phyloP scores from a whole-genome alignment of 164 flowering plant species.

The Hamamelis virginiana region DNA sequence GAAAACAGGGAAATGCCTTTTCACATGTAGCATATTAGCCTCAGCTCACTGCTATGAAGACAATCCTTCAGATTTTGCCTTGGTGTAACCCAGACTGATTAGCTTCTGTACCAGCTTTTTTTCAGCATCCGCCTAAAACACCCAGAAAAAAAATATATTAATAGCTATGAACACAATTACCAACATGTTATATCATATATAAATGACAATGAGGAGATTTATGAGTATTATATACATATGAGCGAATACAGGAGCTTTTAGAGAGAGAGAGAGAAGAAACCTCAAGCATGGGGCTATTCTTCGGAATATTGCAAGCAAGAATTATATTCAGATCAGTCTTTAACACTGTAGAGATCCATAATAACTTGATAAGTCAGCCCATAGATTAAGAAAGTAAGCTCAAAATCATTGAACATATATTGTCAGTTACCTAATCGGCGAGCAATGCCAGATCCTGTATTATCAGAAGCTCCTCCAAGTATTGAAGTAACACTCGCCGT shows the following conservation, averaged over 20 bases:
- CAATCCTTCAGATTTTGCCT: slow-evolving; percentile 30
- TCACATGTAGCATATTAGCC: neutral
- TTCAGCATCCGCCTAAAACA: slow-evolving; percentile 62
- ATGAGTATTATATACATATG: neutral
- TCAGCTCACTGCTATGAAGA: slow-evolving; percentile 8
- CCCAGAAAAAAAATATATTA: neutral
- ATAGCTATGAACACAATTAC: neutral
- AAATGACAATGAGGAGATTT: neutral
- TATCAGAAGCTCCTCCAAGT: slow-evolving; percentile 84
- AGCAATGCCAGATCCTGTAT: slow-evolving; percentile 81
- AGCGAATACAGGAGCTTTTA: neutral
- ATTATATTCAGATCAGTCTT: slow-evolving; percentile 75
- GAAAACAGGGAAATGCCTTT: neutral
- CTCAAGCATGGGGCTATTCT: slow-evolving; percentile 81
- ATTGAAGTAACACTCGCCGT: slow-evolving; percentile 65
- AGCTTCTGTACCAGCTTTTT: slow-evolving; percentile 63
- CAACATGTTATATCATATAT: neutral
- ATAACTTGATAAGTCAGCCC: neutral
- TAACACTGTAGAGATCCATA: slow-evolving; percentile 41
- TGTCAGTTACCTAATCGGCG: slow-evolving; percentile 61
- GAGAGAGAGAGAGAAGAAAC: slow-evolving; percentile 30
- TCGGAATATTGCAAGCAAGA: slow-evolving; percentile 84
- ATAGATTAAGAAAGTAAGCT: too few relatives aligned
- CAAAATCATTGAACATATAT: neutral
- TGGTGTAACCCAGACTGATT: slow-evolving; percentile 52